These are phyloP conservation scores for Cicer cuneatum DNA, from an alignment of 306 rosid genomes.

Conservation along the genomic window DNA sequence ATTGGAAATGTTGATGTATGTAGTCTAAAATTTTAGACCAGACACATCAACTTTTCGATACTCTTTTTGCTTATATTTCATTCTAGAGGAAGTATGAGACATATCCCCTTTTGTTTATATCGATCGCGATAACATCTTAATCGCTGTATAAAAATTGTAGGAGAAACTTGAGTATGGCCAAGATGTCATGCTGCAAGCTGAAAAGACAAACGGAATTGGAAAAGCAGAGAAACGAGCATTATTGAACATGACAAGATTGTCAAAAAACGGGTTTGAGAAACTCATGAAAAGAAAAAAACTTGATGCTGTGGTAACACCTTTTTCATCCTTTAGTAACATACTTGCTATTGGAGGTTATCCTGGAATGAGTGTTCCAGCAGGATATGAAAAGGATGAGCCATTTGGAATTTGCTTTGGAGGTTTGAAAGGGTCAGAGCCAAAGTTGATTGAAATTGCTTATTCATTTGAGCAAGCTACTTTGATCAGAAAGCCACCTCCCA, in stretches of 20 bases:
- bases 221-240: conserved; percentile 35
- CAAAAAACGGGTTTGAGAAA: conserved; percentile 49
- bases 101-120: not conserved
- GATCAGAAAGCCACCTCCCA: conserved; percentile 63
- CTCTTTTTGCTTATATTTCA: too few species aligned
- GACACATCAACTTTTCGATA: too few species aligned
- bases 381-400: conserved; percentile 53
- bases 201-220: conserved; percentile 48
- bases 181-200: conserved; percentile 42
- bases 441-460: conserved; percentile 66
- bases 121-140: not conserved
- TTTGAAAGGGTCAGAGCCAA: conserved; percentile 67
- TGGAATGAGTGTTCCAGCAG: conserved; percentile 74
- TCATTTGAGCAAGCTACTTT: conserved; percentile 73
- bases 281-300: conserved; percentile 46
- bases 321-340: conserved; percentile 13
- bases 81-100: not conserved
- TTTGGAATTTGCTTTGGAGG: conserved; percentile 78
- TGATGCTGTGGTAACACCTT: conserved; percentile 61
- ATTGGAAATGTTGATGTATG: too few species aligned
- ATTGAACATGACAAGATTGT: conserved; percentile 32
- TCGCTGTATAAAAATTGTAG: conserved; percentile 35
- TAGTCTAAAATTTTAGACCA: too few species aligned
- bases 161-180: conserved; percentile 53
- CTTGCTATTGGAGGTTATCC: conserved; percentile 78